Conservation (phyloP, 75 land plant genomes). For the Pinus albicaulis region DNA sequence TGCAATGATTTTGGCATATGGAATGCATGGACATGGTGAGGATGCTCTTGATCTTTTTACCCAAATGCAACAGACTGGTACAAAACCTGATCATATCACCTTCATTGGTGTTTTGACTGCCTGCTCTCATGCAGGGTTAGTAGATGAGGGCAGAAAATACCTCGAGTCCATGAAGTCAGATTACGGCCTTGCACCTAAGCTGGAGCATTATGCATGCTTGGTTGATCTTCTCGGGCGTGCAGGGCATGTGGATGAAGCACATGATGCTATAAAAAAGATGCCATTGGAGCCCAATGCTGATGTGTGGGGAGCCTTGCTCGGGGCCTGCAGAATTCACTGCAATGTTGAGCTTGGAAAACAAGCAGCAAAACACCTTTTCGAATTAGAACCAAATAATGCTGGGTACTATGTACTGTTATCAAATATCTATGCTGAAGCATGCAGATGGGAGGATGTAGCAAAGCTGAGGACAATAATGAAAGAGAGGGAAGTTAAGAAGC, state of each 20-base stretch:
- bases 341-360: conserved; percentile 31
- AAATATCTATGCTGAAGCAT: conserved; percentile 27
- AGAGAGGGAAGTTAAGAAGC: conserved; percentile 28
- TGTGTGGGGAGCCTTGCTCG: conserved; percentile 49
- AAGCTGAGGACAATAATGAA: conserved; percentile 22
- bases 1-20: conserved; percentile 36
- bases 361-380: conserved; percentile 19
- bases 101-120: conserved; percentile 41
- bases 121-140: conserved; percentile 47
- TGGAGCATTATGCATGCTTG: conserved; percentile 48
- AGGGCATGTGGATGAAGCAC: conserved; percentile 53
- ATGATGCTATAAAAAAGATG: conserved; percentile 27
- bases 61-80: conserved; percentile 30
- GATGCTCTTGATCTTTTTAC: conserved; percentile 36
- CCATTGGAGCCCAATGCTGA: conserved; percentile 16
- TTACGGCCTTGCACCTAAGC: conserved; percentile 26
- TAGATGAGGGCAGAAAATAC: conserved; percentile 25
- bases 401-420: conserved; percentile 36
- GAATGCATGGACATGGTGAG: conserved; percentile 18
- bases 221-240: conserved; percentile 55
- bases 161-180: conserved; percentile 27
- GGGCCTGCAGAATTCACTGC: conserved; percentile 36
- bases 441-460: conserved; percentile 21
- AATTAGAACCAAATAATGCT: conserved; percentile 17
- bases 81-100: conserved; percentile 31